These are phyloP conservation scores for Schoenoplectus triqueter DNA, from an alignment of 202 grass and related monocot genomes.

Conservation along the genomic window DNA sequence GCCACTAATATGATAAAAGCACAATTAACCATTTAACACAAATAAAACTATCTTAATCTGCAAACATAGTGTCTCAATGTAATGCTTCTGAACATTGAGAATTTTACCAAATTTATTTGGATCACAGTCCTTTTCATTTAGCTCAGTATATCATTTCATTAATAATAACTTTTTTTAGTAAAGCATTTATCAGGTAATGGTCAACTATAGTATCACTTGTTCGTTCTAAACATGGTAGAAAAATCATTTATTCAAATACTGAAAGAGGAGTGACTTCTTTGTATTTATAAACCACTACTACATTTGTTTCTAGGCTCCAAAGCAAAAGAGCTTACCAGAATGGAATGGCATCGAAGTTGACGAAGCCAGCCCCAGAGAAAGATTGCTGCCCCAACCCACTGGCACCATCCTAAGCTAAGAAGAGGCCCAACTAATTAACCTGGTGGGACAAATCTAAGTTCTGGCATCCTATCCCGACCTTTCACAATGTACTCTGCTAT, in stretches of 20 bases:
- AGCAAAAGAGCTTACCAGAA: conserved; percentile 70
- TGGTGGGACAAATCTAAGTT: conserved; percentile 57
- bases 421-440: conserved; percentile 68
- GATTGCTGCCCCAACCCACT: conserved; percentile 73
- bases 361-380: conserved; percentile 86
- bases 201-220: conserved; percentile 17
- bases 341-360: conserved; percentile 76
- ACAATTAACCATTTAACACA: conserved; percentile 3
- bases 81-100: not conserved
- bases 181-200: not conserved
- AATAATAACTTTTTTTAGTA: not conserved
- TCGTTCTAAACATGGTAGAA: not conserved
- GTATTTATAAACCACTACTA: not conserved
- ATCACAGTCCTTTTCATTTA: not conserved
- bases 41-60: conserved; percentile 17
- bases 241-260: not conserved
- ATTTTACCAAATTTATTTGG: not conserved
- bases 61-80: not conserved
- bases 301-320: conserved; percentile 8
- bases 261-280: conserved; percentile 11
- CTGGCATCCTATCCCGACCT: conserved; percentile 71
- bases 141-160: not conserved
- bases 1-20: not conserved
- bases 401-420: conserved; percentile 65
- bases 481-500: conserved; percentile 86